Evolutionary conservation across 345 rosid species (phyloP), one percentile per base, ranked within the genome.

Genomic region (Syzygium aromaticum): DNA sequence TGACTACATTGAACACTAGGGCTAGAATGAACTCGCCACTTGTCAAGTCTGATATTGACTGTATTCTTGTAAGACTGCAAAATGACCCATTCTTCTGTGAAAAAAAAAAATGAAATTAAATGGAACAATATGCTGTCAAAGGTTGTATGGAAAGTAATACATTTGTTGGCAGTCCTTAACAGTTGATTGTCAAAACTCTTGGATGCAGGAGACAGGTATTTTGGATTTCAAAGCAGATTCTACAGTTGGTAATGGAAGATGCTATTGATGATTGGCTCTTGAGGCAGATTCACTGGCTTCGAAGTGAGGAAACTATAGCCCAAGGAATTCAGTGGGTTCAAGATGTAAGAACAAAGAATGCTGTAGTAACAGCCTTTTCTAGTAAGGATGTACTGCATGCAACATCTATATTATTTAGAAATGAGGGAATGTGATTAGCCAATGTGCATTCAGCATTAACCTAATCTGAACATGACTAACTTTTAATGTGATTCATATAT

Each of bases 231-330:
- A 98, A 95, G 92, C 98, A 98, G 91, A 96, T 98, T 87, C 88
- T 96, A 87, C 99, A 98, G 90, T 90, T 98, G 85, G 92, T 96
- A 86, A 98, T 96, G 99, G 99, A 96, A 90, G 99, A 96, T 94
- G 99, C 98, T 86, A 96, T 96, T 64, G 99, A 96, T 94, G 99
- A 98, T 90, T 98, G 93, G 94, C 98, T 98, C 85, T 87, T 98
- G 92, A 93, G 98, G 90, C 98, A 94, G 89, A 92, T 98, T 84
- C 91, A 91, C 84, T 98, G 96, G 98, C 96, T 98, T 87, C 92
- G 96, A 85, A 93, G 88, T 43, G 99, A 96, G 91, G 99, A 98
- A 17, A 93, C 93, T 83, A 84, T 98, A 87, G 95, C 99, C 77
- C 91, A 84, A 63, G 98, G 98, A 91, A 94, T 98, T 88, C 95